phyloP scores from a whole-genome alignment of 2,329 filamentous ascomycete species.

The Alternaria tenuissima region DNA sequence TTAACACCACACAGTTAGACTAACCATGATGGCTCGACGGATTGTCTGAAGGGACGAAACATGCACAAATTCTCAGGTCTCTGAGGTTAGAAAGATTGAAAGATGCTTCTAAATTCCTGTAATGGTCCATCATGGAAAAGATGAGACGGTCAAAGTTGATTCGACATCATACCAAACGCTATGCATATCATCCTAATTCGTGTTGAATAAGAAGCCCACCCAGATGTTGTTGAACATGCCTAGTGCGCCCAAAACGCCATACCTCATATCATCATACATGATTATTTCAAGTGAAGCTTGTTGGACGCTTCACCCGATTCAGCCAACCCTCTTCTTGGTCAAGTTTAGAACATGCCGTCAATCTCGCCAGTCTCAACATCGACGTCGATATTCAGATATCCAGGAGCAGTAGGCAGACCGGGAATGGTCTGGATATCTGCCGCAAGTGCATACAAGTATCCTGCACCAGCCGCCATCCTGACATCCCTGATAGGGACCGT shows the following conservation, averaged over 20 bases:
- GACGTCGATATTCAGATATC: slow-evolving; percentile 91
- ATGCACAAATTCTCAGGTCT: neutral
- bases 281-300: slow-evolving; percentile 8
- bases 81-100: neutral
- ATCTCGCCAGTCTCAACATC: slow-evolving; percentile 62
- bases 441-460: slow-evolving; percentile 81
- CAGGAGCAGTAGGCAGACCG: slow-evolving; percentile 90
- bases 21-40: neutral
- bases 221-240: slow-evolving; percentile 7
- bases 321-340: neutral
- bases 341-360: slow-evolving; percentile 78
- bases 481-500: slow-evolving; percentile 95
- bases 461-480: slow-evolving; percentile 89
- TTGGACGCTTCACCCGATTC: slow-evolving; percentile 10
- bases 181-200: neutral
- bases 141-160: slow-evolving; percentile 5
- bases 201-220: slow-evolving; percentile 9
- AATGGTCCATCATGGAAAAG: neutral
- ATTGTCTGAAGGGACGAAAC: neutral
- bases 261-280: slow-evolving; percentile 8
- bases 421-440: slow-evolving; percentile 99
- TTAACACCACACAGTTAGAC: slow-evolving; percentile 62
- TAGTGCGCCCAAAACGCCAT: slow-evolving; percentile 10
- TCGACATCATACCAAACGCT: slow-evolving; percentile 8
- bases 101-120: neutral